phyloP scores from a whole-genome alignment of 768 basidiomycete genomes.

The Termitomyces sp. region DNA sequence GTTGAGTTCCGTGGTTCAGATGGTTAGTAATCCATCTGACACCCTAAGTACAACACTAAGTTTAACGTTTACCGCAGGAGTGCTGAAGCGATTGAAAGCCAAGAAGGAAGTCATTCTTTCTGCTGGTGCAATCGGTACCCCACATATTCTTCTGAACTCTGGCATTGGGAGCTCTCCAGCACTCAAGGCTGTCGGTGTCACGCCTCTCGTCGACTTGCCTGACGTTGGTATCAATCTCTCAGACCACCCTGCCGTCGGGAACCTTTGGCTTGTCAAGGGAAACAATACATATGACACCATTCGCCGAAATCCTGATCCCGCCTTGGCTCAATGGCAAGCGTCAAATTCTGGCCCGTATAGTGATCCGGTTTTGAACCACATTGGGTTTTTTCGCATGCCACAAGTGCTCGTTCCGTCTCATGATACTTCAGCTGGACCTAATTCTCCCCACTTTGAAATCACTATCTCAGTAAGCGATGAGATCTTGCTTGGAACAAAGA shows the following conservation, averaged over 20 bases:
- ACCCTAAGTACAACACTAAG: too few relatives aligned
- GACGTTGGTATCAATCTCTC: conserved; percentile 32
- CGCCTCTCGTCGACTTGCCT: conserved; percentile 23
- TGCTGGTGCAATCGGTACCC: conserved; percentile 33
- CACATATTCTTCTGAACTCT: conserved; percentile 31
- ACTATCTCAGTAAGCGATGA: conserved; percentile 19
- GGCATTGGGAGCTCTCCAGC: conserved; percentile 29
- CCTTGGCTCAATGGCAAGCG: conserved; percentile 22
- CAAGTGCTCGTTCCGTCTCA: neutral
- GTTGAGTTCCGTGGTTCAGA: conserved; percentile 1
- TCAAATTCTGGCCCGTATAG: conserved; percentile 26
- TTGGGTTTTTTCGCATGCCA: conserved; percentile 24
- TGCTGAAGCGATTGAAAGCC: conserved; percentile 24
- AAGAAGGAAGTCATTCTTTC: conserved; percentile 51
- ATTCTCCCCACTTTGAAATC: conserved; percentile 29
- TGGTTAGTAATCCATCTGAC: neutral
- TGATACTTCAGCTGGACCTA: conserved; percentile 27
- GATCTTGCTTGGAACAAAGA: neutral
- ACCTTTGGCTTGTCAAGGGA: conserved; percentile 21
- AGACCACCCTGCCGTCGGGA: conserved; percentile 25
- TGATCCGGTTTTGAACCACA: conserved; percentile 17
- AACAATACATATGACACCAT: conserved; percentile 24
- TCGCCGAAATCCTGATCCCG: conserved; percentile 8
- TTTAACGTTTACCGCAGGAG: neutral
- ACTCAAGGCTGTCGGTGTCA: conserved; percentile 22